phyloP scores from a whole-genome alignment of 805 yeast genomes.

The Hanseniaspora clermontiae region DNA sequence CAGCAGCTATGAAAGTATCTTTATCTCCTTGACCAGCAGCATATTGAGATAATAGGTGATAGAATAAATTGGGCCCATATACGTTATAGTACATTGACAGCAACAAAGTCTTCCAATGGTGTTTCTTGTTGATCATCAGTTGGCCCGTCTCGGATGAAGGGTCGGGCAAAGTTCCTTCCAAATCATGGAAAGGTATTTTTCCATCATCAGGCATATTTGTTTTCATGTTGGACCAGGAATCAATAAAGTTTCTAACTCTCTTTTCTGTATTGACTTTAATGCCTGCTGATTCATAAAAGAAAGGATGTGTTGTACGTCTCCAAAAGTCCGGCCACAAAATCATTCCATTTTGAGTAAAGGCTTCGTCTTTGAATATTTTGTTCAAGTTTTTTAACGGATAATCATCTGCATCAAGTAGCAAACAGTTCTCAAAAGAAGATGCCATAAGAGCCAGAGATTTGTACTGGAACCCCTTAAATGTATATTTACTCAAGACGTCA shows the following conservation, averaged over 20 bases:
- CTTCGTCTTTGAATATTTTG: slow-evolving; percentile 42
- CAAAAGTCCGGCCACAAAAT: slow-evolving; percentile 80
- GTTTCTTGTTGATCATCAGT: slow-evolving; percentile 46
- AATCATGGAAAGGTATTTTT: slow-evolving; percentile 40
- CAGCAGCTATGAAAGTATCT: slow-evolving; percentile 60
- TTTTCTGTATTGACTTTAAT: slow-evolving; percentile 33
- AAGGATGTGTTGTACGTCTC: slow-evolving; percentile 71
- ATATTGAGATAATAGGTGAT: slow-evolving; percentile 60
- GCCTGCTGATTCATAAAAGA: slow-evolving; percentile 56
- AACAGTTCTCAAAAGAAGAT: slow-evolving; percentile 59
- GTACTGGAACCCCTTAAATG: slow-evolving; percentile 52
- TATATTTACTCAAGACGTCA: slow-evolving; percentile 35
- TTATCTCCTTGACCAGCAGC: slow-evolving; percentile 73
- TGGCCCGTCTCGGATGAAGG: slow-evolving; percentile 66
- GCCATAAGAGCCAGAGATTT: slow-evolving; percentile 59
- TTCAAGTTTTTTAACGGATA: slow-evolving; percentile 58
- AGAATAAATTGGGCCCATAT: slow-evolving; percentile 54
- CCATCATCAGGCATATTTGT: slow-evolving; percentile 17
- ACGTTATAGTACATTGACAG: slow-evolving; percentile 55
- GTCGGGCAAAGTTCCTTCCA: slow-evolving; percentile 54
- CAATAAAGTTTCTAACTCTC: slow-evolving; percentile 29
- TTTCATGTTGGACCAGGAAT: slow-evolving; percentile 26
- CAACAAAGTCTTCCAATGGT: slow-evolving; percentile 46
- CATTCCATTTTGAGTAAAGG: slow-evolving; percentile 40
- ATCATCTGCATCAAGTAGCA: slow-evolving; percentile 66